Base-by-base conservation (phyloP, 805 yeast species). In the Priceomyces melissophilus region DNA sequence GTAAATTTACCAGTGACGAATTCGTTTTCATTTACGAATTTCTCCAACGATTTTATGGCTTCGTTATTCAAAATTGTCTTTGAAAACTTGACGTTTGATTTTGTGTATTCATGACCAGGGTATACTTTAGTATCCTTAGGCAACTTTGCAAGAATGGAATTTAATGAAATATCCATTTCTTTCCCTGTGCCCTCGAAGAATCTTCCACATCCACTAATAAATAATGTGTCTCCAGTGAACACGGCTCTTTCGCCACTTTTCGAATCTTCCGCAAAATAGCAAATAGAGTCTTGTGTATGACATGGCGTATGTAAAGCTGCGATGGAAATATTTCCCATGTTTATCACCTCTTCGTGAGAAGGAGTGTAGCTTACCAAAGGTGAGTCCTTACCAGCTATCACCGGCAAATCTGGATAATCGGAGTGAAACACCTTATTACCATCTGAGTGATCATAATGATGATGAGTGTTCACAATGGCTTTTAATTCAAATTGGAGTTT, bases 101-200 rank as follows among this genome's bases (percentile, higher is more conserved):
- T 75, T 4, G 99, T 93, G 65, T 93, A 93, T 65, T 93, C 99
- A 62, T 93, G 99, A 2, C 99, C 99, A 2, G 97, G 91, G 57
- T 79, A 91, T 2, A 90, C 89, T 30, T 62, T 60, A 0, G 97
- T 88, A 8, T 79, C 83, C 14, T 66, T 62, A 0, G 95, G 90
- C 39, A 91, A 70, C 20, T 55, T 52, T 3, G 74, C 84, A 44
- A 93, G 69, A 9, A 75, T 65, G 13, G 67, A 60, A 51, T 79
- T 81, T 53, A 93, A 71, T 0, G 95, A 76, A 1, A 50, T 47
- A 50, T 83, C 76, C 99, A 93, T 93, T 57, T 93, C 84, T 30
- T 62, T 64, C 0, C 90, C 89, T 10, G 75, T 70, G 2, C 99
- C 99, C 65, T 93, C 99, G 58, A 93, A 93, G 64, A 93, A 93